Evolutionary conservation across 768 basidiomycete genomes (phyloP), one percentile per base, ranked within the genome.

Genomic region (Rhodotorula babjevae): DNA sequence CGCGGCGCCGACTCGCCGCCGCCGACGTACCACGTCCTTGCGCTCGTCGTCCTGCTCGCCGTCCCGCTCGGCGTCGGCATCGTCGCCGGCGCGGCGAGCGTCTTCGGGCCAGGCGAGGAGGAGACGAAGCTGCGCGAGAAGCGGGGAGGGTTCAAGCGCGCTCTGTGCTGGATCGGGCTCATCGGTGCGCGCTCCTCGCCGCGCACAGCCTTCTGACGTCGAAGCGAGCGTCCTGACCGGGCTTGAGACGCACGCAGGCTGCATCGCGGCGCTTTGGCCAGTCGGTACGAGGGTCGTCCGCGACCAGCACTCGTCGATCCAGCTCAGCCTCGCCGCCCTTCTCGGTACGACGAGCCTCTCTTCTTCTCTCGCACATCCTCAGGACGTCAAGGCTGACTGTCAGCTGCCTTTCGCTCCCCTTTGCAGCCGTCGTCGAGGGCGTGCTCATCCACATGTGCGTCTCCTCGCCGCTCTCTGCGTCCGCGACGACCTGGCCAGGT

Each of bases 181-280:
- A 15, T 65, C 55, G 64, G 64, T 65, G 42, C 64, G 64, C 27
- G n/a, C 2, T 29, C 8, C 14, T 21, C 29, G n/a, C n/a, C n/a
- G n/a, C n/a, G n/a, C n/a, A 0, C 14, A 9, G 8, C 21, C 6
- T 25, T 23, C 16, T 7, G 29, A 23, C 19, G 33, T 33, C 21
- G 33, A 46, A 4, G 3, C 3, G 25, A 15, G 31, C 14, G 46
- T 10, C 3, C 36, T 55, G 31, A 46, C 44, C 42, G n/a, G 18
- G 9, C 1, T 1, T 29, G 16, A 50, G 7, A 19, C 19, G 31
- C 21, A 15, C 16, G 11, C 42, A 57, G 64, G 18, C 3, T 65
- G 64, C 44, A 57, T 65, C 29, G 64, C 64, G 10, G 44, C 29
- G 42, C 29, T 57, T 3, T 65, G 53, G 53, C 64, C 64, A 1